Conservation (phyloP, 164 flowering plant genomes). For the Vitis rupestris region DNA sequence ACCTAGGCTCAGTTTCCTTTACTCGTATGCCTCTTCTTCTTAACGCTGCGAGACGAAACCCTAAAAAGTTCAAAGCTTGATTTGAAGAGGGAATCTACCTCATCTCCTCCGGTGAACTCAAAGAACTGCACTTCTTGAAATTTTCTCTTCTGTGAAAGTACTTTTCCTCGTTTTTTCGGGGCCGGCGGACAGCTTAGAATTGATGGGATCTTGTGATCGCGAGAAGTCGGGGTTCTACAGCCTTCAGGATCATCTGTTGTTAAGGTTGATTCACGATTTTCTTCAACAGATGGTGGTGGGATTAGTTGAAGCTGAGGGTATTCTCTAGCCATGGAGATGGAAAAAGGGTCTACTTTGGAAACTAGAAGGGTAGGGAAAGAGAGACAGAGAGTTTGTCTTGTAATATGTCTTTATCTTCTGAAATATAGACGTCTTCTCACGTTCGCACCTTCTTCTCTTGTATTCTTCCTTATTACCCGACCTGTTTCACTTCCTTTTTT, state of each 20-base stretch:
- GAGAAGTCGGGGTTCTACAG: slow-evolving; percentile 34
- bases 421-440: not conserved
- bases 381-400: not conserved
- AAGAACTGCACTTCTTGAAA: slow-evolving; percentile 32
- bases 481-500: not conserved
- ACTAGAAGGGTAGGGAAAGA: not conserved
- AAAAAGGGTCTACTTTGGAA: not conserved
- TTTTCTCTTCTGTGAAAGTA: slow-evolving; percentile 28
- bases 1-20: too few relatives aligned
- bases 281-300: not conserved
- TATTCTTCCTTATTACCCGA: not conserved
- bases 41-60: not conserved
- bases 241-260: slow-evolving; percentile 8
- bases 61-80: slow-evolving; percentile 4
- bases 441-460: slow-evolving; percentile 1
- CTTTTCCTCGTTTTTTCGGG: slow-evolving; percentile 24
- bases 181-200: slow-evolving; percentile 37
- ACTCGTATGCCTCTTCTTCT: slow-evolving; percentile 1
- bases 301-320: not conserved
- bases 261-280: not conserved
- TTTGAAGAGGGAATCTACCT: slow-evolving; percentile 33
- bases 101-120: slow-evolving; percentile 26
- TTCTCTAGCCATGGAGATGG: slow-evolving; percentile 10
- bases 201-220: slow-evolving; percentile 37
- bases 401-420: too few relatives aligned